phyloP scores from a whole-genome alignment of 768 basidiomycete species.

The Leccinum ochraceum region DNA sequence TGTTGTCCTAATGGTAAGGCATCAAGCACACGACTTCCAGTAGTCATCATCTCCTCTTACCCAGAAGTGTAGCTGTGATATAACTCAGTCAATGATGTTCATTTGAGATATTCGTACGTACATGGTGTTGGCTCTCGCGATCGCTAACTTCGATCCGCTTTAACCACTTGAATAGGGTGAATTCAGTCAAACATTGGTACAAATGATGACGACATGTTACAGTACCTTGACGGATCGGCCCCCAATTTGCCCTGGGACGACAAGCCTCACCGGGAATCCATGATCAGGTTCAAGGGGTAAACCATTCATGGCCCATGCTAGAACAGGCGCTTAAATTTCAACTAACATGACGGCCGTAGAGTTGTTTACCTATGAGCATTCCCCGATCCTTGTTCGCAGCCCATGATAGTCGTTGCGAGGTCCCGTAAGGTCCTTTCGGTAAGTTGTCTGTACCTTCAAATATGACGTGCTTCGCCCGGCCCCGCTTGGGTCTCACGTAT shows the following conservation, averaged over 20 bases:
- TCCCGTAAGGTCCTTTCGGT: conserved; percentile 63
- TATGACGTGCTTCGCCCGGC: conserved; percentile 47
- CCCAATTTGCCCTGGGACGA: conserved; percentile 65
- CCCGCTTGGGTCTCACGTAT: conserved; percentile 39
- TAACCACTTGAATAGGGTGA: conserved; percentile 47
- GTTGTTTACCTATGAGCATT: conserved; percentile 45
- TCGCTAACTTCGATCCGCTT: conserved; percentile 51
- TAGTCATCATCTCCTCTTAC: conserved; percentile 16
- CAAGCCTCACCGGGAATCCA: conserved; percentile 62
- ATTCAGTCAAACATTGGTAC: background rate
- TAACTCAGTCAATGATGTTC: background rate
- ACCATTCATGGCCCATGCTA: conserved; percentile 62
- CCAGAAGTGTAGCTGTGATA: conserved; percentile 36
- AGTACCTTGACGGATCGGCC: conserved; percentile 50
- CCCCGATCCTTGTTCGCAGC: conserved; percentile 45
- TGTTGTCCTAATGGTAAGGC: conserved; percentile 46
- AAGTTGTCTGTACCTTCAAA: conserved; percentile 61
- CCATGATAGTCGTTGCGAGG: conserved; percentile 48
- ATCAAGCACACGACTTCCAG: conserved; percentile 3
- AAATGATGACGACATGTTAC: background rate
- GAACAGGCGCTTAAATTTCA: background rate
- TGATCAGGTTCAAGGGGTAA: conserved; percentile 60
- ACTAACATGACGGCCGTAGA: background rate
- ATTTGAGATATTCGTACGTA: conserved; percentile 17
- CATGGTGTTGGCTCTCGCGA: conserved; percentile 53